Conservation (phyloP, 169 alveolate species). For the Eimeria mitis region DNA sequence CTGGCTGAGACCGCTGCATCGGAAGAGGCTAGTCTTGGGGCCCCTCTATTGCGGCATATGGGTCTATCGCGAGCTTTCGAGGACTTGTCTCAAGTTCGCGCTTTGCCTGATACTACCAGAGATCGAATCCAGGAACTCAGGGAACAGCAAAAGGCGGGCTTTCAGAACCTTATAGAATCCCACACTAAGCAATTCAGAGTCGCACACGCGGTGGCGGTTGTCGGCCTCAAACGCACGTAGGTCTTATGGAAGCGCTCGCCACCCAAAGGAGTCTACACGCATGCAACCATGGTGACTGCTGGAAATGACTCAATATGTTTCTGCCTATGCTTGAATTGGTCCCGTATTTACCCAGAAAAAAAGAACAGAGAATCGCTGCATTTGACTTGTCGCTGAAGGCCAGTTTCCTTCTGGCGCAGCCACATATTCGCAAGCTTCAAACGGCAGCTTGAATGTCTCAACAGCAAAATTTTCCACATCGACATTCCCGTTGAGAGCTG, state of each 20-base stretch:
- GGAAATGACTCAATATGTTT: not conserved
- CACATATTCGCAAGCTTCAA: not conserved
- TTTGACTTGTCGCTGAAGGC: not conserved
- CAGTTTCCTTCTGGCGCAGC: not conserved
- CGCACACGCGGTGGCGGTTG: slow-evolving; percentile 50
- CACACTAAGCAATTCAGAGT: slow-evolving; percentile 31
- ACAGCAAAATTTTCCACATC: not conserved
- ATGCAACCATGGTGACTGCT: not conserved
- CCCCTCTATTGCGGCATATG: slow-evolving; percentile 60
- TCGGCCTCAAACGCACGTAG: slow-evolving; percentile 61
- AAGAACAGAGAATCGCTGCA: not conserved
- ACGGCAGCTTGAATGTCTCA: not conserved
- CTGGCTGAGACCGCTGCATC: slow-evolving; percentile 26
- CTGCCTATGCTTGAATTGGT: not conserved
- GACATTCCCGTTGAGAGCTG: not conserved
- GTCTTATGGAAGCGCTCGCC: not conserved
- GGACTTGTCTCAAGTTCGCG: slow-evolving; percentile 34
- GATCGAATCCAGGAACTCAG: not conserved
- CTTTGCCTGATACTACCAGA: slow-evolving; percentile 16
- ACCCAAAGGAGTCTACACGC: not conserved
- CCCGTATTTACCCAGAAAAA: not conserved
- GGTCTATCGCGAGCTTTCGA: slow-evolving; percentile 69
- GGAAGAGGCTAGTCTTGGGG: slow-evolving; percentile 42
- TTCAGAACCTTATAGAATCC: slow-evolving; percentile 1
- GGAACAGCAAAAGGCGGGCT: slow-evolving; percentile 25